Conservation (phyloP, 345 rosid species). For the Excoecaria agallocha region DNA sequence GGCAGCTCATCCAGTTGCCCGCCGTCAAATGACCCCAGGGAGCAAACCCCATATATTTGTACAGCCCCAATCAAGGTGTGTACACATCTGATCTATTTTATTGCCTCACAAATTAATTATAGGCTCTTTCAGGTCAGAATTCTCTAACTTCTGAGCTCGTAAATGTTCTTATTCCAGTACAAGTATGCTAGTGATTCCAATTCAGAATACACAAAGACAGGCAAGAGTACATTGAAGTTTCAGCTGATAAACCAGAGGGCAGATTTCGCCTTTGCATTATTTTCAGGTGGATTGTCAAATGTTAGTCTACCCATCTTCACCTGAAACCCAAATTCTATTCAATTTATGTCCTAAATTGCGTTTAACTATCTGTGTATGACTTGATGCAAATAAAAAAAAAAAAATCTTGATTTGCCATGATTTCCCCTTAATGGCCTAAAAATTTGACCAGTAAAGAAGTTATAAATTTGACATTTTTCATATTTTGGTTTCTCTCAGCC, state of each 20-base stretch:
- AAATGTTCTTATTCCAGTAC: conserved; percentile 51
- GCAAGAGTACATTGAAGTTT: conserved; percentile 53
- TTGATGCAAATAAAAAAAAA: background rate
- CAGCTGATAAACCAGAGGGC: conserved; percentile 91
- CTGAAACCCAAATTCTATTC: background rate
- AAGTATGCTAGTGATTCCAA: conserved; percentile 48
- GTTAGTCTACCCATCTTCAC: conserved; percentile 36
- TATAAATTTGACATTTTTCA: conserved; percentile 18
- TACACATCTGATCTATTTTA: background rate
- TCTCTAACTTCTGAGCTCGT: conserved; percentile 6
- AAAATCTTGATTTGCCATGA: background rate
- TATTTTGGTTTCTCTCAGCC: conserved; percentile 56
- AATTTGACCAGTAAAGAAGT: background rate
- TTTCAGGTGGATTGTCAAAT: conserved; percentile 56
- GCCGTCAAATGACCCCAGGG: conserved; percentile 40
- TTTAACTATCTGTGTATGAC: background rate
- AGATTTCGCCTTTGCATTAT: conserved; percentile 81
- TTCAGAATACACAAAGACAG: conserved; percentile 51
- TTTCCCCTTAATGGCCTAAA: background rate
- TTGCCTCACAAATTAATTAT: background rate
- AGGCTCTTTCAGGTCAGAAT: background rate
- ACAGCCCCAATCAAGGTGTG: conserved; percentile 86
- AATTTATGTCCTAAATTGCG: background rate
- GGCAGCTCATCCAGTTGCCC: conserved; percentile 59
- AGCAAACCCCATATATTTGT: conserved; percentile 63